Base-by-base conservation (phyloP, 495 filamentous ascomycete genomes). In the Niebla homalea region DNA sequence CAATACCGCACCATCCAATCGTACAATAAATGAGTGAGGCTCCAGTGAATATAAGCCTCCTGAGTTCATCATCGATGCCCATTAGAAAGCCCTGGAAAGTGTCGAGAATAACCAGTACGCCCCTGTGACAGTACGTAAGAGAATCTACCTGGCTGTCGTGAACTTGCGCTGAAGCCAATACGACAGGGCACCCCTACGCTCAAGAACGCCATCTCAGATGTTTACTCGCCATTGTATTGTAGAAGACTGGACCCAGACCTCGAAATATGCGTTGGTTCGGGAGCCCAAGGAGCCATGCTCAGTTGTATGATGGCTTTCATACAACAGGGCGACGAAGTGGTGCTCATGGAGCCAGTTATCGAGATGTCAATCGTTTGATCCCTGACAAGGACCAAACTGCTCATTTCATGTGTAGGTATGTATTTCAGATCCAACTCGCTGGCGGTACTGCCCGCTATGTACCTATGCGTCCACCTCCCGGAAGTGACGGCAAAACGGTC, bases 331-430 rank as follows among this genome's bases (percentile, higher is more conserved):
- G 54, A 56, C 10, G 54, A 56, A 25, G 52, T 54, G 2, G 29
- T 56, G 16, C 18, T 56, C 5, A 37, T 56, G 8, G 54, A 56
- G 32, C 54, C 54, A 20, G 36, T 43, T 18, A 54, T 56, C 42
- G 32, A 49, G 19, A 8, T 36, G 54, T 55, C 15, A 25, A 1
- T 38, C 0, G 4, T 1, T 5, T 43, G 1, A 25, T 43, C 5
- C 2, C 15, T 25, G 18, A 4, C 19, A n/a, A 8, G 15, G 12
- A 12, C 45, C 8, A 15, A 49, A 40, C 26, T 38, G 29, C 8
- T 25, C 39, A 12, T 6, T 14, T 16, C 1, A 8, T n/a, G n/a
- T 48, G 11, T 21, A 54, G 51, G 11, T 54, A 54, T 22, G 32
- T 15, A 15, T 20, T 15, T 2, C 32, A 55, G 5, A 35, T 55